Percentiles rank a stretch among this genome's conserved stretches.
phyloP scores from a whole-genome alignment of 2,329 filamentous ascomycete genomes.

The Penicillium carneum region DNA sequence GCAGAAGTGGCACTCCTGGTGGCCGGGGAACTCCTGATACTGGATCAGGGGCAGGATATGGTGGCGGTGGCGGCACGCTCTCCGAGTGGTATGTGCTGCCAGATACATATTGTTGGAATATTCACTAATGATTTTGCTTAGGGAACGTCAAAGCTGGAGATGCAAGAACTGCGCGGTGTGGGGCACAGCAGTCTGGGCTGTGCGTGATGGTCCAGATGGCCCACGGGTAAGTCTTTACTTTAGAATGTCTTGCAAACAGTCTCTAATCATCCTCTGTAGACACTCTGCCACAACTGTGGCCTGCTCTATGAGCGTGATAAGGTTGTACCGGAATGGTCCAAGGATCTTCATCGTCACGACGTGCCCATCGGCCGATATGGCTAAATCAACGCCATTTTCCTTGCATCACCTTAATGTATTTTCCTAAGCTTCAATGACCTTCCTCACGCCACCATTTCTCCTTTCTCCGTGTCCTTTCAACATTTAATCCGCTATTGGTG shows the following conservation, averaged over 20 bases:
- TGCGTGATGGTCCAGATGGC: slow-evolving; percentile 86
- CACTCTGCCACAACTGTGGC: slow-evolving; percentile 91
- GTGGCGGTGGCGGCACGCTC: slow-evolving; percentile 68
- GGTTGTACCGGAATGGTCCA: slow-evolving; percentile 78
- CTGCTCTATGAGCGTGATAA: slow-evolving; percentile 87
- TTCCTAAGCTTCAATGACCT: slow-evolving; percentile 20
- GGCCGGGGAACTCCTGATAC: slow-evolving; percentile 80
- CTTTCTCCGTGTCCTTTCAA: slow-evolving; percentile 2
- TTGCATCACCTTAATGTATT: slow-evolving; percentile 13
- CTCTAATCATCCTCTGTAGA: slow-evolving; percentile 58
- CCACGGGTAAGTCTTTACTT: slow-evolving; percentile 69
- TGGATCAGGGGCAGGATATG: slow-evolving; percentile 70
- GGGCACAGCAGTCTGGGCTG: slow-evolving; percentile 92
- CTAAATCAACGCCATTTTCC: slow-evolving; percentile 16
- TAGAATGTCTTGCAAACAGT: neutral
- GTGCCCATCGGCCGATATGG: slow-evolving; percentile 47
- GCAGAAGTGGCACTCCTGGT: slow-evolving; percentile 70
- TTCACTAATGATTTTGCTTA: slow-evolving; percentile 36
- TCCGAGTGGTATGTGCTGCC: slow-evolving; percentile 63
- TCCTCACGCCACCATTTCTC: slow-evolving; percentile 12
- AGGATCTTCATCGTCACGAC: slow-evolving; percentile 68
- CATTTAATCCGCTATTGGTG: slow-evolving; percentile 10
- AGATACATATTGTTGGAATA: neutral
- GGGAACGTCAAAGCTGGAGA: slow-evolving; percentile 82
- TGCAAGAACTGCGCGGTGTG: slow-evolving; percentile 87